Conservation (phyloP, 176 grass and related monocot species). For the Eremochloa ophiuroides region DNA sequence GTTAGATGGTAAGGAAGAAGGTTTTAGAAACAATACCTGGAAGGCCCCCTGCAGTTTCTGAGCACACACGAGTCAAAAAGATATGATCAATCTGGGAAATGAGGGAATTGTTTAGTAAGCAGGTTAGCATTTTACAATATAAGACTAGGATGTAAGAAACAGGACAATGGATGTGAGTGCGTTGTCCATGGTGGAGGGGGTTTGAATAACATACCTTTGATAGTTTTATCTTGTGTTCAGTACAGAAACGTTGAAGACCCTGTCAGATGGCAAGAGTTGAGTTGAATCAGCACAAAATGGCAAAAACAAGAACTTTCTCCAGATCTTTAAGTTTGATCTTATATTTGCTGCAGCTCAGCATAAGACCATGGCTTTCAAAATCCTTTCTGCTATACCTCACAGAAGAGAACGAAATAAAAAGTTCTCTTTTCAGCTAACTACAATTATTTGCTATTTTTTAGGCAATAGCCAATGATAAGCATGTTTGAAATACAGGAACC, state of each 20-base stretch:
- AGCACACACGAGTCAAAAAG: constrained; percentile 92
- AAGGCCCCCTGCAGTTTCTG: constrained; percentile 98
- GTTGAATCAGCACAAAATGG: constrained; percentile 14
- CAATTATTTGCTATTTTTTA: not conserved
- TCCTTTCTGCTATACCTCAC: not conserved
- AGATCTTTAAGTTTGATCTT: not conserved
- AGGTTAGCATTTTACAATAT: constrained; percentile 6
- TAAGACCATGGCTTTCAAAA: not conserved
- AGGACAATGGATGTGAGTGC: not conserved
- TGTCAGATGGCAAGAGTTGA: constrained; percentile 34
- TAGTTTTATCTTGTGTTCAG: constrained; percentile 98
- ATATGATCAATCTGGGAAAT: constrained; percentile 84
- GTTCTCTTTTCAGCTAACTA: not conserved
- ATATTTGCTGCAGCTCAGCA: not conserved
- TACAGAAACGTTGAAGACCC: constrained; percentile 96
- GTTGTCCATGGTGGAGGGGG: not conserved
- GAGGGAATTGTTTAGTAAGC: constrained; percentile 14
- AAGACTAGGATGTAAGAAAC: constrained; percentile 28
- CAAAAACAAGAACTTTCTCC: not conserved
- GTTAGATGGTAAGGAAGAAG: not conserved
- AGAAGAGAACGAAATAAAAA: not conserved
- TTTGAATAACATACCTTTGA: constrained; percentile 61
- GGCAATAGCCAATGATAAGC: not conserved
- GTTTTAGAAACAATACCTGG: constrained; percentile 53
- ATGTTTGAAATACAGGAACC: not conserved